These are phyloP conservation scores for Edaphochlamys debaryana DNA, from an alignment of 139 green algal species.

Conservation along the genomic window DNA sequence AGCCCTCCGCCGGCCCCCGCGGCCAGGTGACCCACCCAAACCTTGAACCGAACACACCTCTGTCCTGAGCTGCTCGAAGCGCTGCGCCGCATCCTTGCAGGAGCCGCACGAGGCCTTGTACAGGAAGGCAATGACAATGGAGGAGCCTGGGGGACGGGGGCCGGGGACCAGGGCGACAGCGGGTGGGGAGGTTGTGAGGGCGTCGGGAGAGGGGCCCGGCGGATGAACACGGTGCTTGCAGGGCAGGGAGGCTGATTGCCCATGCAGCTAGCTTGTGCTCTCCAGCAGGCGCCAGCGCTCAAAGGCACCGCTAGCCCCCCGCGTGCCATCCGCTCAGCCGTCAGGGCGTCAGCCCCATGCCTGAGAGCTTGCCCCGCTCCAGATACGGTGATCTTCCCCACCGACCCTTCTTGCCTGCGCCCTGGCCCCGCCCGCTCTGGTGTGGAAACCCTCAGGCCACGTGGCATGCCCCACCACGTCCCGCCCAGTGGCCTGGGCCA, in stretches of 20 bases:
- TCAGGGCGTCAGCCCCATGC: not conserved
- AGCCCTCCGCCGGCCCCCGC: no score
- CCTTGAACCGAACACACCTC: not conserved
- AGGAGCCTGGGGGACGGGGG: not conserved
- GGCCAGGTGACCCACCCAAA: not conserved
- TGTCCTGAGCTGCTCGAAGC: conserved; percentile 29
- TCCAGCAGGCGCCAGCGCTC: no score
- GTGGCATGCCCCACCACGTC: no score
- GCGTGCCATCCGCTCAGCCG: no score
- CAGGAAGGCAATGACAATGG: not conserved
- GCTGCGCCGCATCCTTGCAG: conserved; percentile 25
- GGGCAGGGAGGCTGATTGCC: no score
- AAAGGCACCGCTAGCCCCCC: no score
- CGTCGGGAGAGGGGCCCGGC: no score
- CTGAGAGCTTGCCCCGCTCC: no score
- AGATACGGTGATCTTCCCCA: not conserved
- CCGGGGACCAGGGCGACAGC: not conserved
- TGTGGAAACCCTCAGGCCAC: no score
- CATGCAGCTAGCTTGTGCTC: no score
- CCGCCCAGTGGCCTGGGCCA: not conserved
- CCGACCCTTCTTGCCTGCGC: not conserved
- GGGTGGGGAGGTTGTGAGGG: not conserved
- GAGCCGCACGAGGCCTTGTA: conserved; percentile 4
- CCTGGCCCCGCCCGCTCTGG: no score
- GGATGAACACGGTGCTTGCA: no score